phyloP scores from a whole-genome alignment of 164 flowering plant genomes.

The Echeveria elegans region DNA sequence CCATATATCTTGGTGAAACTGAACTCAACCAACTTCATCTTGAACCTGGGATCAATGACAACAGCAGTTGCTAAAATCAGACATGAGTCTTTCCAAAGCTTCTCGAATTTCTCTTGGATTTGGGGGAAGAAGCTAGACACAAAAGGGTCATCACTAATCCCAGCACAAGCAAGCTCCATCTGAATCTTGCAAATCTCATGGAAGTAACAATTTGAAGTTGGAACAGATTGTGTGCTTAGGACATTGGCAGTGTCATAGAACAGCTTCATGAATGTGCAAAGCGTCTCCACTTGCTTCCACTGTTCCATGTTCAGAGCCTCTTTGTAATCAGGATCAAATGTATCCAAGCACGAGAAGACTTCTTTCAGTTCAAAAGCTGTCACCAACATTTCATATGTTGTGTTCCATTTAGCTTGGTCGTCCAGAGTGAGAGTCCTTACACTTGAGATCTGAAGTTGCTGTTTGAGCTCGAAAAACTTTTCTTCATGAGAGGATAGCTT shows the following conservation, averaged over 20 bases:
- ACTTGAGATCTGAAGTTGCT: constrained; percentile 76
- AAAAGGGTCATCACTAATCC: constrained; percentile 39
- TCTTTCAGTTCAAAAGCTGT: constrained; percentile 75
- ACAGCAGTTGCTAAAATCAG: constrained; percentile 15
- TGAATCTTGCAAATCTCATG: constrained; percentile 83
- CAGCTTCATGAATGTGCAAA: constrained; percentile 52
- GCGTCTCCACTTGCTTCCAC: constrained; percentile 59
- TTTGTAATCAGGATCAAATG: constrained; percentile 65
- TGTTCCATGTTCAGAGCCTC: constrained; percentile 60
- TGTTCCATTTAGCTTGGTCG: constrained; percentile 73
- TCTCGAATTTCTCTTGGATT: constrained; percentile 12
- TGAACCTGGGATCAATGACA: constrained; percentile 20
- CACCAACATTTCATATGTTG: constrained; percentile 71
- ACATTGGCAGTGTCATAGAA: constrained; percentile 50
- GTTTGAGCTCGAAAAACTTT: constrained; percentile 59
- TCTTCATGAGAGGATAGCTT: constrained; percentile 63
- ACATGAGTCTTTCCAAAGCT: constrained; percentile 15
- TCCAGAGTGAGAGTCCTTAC: constrained; percentile 52
- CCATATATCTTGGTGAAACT: constrained; percentile 8
- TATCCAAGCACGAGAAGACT: constrained; percentile 74
- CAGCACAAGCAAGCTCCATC: constrained; percentile 51
- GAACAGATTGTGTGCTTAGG: constrained; percentile 29
- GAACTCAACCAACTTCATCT: constrained; percentile 18
- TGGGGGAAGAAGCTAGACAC: neutral
- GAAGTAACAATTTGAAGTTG: constrained; percentile 59